Evolutionary conservation across 176 grass and related monocot genomes (phyloP).

Genomic region (Eragrostis nindensis): DNA sequence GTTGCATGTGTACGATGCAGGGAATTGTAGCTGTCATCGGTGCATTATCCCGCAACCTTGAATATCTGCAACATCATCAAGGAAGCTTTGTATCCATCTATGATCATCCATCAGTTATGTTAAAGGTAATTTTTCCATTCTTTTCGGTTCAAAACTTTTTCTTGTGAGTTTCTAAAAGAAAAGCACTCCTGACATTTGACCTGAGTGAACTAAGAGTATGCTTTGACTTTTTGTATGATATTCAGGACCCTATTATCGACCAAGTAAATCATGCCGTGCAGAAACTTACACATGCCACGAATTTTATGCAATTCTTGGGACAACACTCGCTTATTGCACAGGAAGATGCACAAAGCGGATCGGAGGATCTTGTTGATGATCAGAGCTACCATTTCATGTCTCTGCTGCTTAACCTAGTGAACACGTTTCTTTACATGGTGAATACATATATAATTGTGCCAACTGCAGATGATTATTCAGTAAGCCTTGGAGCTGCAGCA

Average conservation of each 20-base stretch:
- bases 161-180: not conserved
- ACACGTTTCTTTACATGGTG: slow-evolving; percentile 95
- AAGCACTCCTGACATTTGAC: slow-evolving; percentile 8
- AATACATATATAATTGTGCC: slow-evolving; percentile 93
- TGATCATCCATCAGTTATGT: slow-evolving; percentile 66
- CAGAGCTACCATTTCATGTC: slow-evolving; percentile 79
- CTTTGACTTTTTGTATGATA: slow-evolving; percentile 20
- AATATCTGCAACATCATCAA: slow-evolving; percentile 66
- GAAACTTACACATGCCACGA: slow-evolving; percentile 67
- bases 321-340: slow-evolving; percentile 71
- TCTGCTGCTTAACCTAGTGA: slow-evolving; percentile 72
- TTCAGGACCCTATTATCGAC: slow-evolving; percentile 85
- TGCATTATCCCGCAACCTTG: slow-evolving; percentile 80
- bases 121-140: slow-evolving; percentile 51
- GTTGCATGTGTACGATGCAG: slow-evolving; percentile 38
- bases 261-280: slow-evolving; percentile 69
- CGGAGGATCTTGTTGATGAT: slow-evolving; percentile 59
- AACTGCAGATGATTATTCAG: slow-evolving; percentile 80
- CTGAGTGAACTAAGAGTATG: not conserved
- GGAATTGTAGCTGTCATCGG: slow-evolving; percentile 85
- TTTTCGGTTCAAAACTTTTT: slow-evolving; percentile 24
- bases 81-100: slow-evolving; percentile 79
- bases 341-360: slow-evolving; percentile 61
- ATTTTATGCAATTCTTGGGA: slow-evolving; percentile 82
- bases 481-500: slow-evolving; percentile 77